Base-by-base conservation (phyloP, 768 basidiomycete species). In the Kwoniella bestiolae region DNA sequence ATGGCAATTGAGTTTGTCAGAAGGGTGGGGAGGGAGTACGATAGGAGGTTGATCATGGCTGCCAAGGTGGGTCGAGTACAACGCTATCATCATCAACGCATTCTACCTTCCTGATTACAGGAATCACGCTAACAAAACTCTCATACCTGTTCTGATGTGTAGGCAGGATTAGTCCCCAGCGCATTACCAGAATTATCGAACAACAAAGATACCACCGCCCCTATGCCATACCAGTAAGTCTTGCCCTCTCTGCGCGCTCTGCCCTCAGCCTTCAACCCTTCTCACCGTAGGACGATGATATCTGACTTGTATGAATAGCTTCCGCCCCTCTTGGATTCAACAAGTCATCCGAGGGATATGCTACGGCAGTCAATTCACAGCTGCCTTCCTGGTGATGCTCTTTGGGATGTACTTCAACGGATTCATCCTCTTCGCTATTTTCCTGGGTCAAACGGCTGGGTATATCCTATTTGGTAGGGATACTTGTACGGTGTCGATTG, bases 361-460 rank as follows among this genome's bases (percentile, higher is more conserved):
- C 34, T 79, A 81, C 62, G 75, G 74, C 12, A 49, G 73, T 12
- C 77, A 77, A 60, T 80, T 80, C 73, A 67, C 70, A 3, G 74
- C 76, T 5, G 72, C 80, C 3, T 79, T 77, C 69, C 60, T 75
- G 6, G 76, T 76, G 28, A 72, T 76, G 70, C 55, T 77, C 0
- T 70, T 79, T 25, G 77, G 70, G 34, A 81, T 80, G 80, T 80
- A 74, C 67, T 81, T 70, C 71, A 81, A 81, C 65, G 79, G 77
- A 1, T 77, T 66, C 34, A 66, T 82, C 61, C 70, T 82, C 25
- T 62, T 82, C 34, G 74, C 70, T 7, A 81, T 82, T 61, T 79
- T 79, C 70, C 45, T 78, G 35, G 74, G 79, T 38, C 73, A 75
- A 35, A 75, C 72, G 2, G 57, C 61, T 12, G 76, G 76, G 1